Evolutionary conservation across 768 basidiomycete species (phyloP).

Genomic region (Suillus subaureus): DNA sequence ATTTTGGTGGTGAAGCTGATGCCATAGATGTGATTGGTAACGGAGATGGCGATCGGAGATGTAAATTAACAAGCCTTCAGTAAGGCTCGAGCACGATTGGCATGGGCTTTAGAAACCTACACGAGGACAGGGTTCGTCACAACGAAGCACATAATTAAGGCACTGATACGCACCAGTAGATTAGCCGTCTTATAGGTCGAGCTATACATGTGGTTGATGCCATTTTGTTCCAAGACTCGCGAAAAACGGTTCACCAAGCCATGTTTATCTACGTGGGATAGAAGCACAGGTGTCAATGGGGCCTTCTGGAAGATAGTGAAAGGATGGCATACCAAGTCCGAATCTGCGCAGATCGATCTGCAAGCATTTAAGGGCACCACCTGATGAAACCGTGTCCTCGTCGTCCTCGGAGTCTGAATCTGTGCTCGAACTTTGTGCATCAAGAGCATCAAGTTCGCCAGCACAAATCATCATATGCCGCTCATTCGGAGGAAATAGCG

Average conservation of each 20-base stretch:
- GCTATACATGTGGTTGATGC: conserved; percentile 83
- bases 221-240: conserved; percentile 67
- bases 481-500: conserved; percentile 70
- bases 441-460: conserved; percentile 64
- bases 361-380: conserved; percentile 59
- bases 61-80: conserved; percentile 55
- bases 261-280: conserved; percentile 57
- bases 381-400: conserved; percentile 33
- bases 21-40: background rate
- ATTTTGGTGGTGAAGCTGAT: background rate
- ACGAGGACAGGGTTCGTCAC: background rate
- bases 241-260: conserved; percentile 81
- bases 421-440: conserved; percentile 35
- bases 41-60: background rate
- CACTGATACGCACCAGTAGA: conserved; percentile 52
- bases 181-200: conserved; percentile 86
- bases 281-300: conserved; percentile 8
- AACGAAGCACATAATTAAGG: background rate
- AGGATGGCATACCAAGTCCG: conserved; percentile 56
- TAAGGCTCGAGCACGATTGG: conserved; percentile 57
- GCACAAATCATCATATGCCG: conserved; percentile 76
- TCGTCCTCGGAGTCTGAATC: conserved; percentile 44
- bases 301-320: background rate
- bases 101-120: conserved; percentile 61
- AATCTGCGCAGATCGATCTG: conserved; percentile 76